Evolutionary conservation across 2,329 filamentous ascomycete genomes (phyloP).

Genomic region (Penicillium polonicum): DNA sequence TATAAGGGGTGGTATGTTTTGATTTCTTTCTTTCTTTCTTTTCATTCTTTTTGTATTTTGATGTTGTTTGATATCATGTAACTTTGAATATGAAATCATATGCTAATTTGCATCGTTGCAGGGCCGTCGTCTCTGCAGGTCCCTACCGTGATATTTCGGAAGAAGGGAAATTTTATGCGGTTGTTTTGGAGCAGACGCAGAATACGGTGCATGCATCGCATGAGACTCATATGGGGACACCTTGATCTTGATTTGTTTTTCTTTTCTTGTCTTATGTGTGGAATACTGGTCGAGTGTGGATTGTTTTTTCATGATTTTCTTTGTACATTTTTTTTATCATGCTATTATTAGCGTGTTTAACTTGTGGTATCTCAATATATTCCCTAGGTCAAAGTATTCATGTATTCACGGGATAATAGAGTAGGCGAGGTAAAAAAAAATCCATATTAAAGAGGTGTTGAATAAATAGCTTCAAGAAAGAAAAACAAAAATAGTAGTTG

Average conservation of each 20-base stretch:
- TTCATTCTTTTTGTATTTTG: not conserved
- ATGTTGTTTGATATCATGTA: not conserved
- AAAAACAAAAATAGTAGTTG: constrained; percentile 36
- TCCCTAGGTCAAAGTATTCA: no score
- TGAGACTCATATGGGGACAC: constrained; percentile 8
- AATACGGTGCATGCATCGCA: not conserved
- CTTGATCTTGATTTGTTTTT: not conserved
- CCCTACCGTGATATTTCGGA: constrained; percentile 39
- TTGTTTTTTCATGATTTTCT: not conserved
- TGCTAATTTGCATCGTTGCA: constrained; percentile 11
- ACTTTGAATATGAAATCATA: not conserved
- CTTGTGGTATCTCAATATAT: not conserved
- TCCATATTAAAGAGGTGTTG: no score
- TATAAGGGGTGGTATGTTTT: constrained; percentile 39
- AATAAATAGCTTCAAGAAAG: not conserved
- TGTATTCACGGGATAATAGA: no score
- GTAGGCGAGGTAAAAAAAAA: no score
- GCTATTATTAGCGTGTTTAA: not conserved
- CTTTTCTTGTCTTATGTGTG: not conserved
- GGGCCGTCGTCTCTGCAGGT: constrained; percentile 36
- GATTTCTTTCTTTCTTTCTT: constrained; percentile 2
- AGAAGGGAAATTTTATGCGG: constrained; percentile 40
- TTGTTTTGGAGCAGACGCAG: constrained; percentile 35
- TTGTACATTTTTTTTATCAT: constrained; percentile 1
- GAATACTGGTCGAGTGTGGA: not conserved